phyloP scores from a whole-genome alignment of 176 grass and related monocot species.

The Lolium multiflorum region DNA sequence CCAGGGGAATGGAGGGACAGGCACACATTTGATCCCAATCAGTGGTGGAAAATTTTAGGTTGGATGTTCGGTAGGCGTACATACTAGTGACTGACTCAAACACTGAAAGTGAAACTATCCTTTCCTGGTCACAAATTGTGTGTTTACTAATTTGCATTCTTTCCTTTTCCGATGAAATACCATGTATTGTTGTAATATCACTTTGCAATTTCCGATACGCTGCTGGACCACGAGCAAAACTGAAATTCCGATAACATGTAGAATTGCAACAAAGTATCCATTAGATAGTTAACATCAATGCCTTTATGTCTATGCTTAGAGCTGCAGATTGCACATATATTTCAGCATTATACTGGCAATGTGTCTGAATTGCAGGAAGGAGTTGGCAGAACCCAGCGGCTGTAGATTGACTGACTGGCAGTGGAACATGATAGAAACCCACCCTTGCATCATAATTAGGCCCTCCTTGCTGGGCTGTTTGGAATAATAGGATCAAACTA shows the following conservation, averaged over 20 bases:
- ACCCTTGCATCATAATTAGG: not conserved
- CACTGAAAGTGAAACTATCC: too few relatives aligned
- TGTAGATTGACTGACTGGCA: not conserved
- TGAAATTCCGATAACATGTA: not conserved
- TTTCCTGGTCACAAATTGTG: too few relatives aligned
- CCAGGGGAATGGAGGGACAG: not conserved
- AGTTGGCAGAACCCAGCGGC: not conserved
- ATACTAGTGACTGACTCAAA: too few relatives aligned
- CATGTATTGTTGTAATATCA: too few relatives aligned
- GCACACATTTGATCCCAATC: not conserved
- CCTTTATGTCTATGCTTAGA: not conserved
- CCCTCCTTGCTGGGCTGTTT: too few relatives aligned
- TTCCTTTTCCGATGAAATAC: too few relatives aligned
- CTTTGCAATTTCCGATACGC: too few relatives aligned
- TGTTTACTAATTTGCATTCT: too few relatives aligned
- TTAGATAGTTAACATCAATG: not conserved
- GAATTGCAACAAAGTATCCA: not conserved
- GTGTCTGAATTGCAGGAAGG: not conserved
- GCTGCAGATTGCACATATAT: not conserved
- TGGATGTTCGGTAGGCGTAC: too few relatives aligned
- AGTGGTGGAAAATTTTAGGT: too few relatives aligned
- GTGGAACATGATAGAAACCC: not conserved
- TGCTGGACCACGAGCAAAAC: too few relatives aligned
- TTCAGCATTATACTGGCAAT: not conserved
- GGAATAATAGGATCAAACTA: too few relatives aligned